Conservation (phyloP, 176 grass and related monocot genomes). For the Areca catechu region DNA sequence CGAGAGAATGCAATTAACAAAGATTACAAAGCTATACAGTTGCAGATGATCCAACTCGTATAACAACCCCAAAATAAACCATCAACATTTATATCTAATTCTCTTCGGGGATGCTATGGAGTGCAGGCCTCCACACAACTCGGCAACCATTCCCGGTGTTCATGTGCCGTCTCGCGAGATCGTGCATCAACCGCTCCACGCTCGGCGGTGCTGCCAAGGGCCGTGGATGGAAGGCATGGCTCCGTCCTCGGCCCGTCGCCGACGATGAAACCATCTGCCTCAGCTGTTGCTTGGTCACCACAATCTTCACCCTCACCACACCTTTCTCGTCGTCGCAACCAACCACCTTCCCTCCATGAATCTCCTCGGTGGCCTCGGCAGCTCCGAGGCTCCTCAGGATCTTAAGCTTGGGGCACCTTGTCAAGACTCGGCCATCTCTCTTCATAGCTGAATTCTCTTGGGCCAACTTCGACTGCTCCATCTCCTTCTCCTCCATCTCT, state of each 20-base stretch:
- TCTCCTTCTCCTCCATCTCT: too few species aligned
- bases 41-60: too few species aligned
- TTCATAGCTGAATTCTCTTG: background rate
- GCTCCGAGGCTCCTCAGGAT: background rate
- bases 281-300: slow-evolving; percentile 7
- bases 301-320: background rate
- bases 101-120: slow-evolving; percentile 27
- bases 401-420: slow-evolving; percentile 8
- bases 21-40: too few species aligned
- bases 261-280: slow-evolving; percentile 3
- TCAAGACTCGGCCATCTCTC: slow-evolving; percentile 1
- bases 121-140: slow-evolving; percentile 11
- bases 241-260: background rate
- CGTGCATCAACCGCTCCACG: slow-evolving; percentile 11
- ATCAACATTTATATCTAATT: background rate
- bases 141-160: background rate
- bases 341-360: slow-evolving; percentile 1
- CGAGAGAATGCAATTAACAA: too few species aligned
- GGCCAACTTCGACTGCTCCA: too few species aligned
- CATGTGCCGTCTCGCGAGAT: background rate
- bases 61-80: background rate
- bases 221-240: background rate
- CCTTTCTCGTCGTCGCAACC: background rate
- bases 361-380: slow-evolving; percentile 13
- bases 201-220: background rate